phyloP scores from a whole-genome alignment of 2,329 filamentous ascomycete genomes.

The Fusarium foetens region DNA sequence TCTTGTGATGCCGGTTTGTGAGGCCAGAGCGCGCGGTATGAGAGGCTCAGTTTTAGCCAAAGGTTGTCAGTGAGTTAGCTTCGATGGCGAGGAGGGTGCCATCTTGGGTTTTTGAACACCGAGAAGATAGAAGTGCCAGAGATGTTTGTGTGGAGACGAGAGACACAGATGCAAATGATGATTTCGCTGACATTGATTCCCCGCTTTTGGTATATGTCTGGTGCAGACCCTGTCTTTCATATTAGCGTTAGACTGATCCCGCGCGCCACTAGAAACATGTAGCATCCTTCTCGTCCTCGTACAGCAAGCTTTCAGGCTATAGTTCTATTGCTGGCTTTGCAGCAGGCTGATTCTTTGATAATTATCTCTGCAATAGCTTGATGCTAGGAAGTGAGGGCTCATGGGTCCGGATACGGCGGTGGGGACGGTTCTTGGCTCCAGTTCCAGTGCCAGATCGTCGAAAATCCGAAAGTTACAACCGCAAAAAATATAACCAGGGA shows the following conservation, averaged over 20 bases:
- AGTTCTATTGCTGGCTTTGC: too few species aligned
- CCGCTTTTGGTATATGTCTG: background rate
- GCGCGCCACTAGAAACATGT: accelerated
- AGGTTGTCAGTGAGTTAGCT: background rate
- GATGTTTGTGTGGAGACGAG: accelerated
- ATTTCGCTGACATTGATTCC: too few species aligned
- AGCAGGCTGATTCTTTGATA: too few species aligned
- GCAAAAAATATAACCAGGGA: background rate
- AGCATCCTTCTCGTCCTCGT: too few species aligned
- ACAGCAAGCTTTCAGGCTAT: too few species aligned
- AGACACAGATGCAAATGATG: background rate
- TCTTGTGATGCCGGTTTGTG: accelerated
- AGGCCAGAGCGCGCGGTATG: background rate
- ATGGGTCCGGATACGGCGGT: background rate
- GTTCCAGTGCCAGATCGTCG: background rate
- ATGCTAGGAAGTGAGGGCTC: too few species aligned
- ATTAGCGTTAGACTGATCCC: accelerated
- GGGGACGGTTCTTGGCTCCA: background rate
- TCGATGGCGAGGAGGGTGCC: accelerated
- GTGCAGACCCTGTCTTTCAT: background rate
- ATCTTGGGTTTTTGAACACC: too few species aligned
- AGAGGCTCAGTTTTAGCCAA: background rate
- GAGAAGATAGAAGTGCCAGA: background rate
- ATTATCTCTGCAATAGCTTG: too few species aligned
- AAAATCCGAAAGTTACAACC: accelerated